Base-by-base conservation (phyloP, 805 yeast genomes). In the Ogataea saltuana region DNA sequence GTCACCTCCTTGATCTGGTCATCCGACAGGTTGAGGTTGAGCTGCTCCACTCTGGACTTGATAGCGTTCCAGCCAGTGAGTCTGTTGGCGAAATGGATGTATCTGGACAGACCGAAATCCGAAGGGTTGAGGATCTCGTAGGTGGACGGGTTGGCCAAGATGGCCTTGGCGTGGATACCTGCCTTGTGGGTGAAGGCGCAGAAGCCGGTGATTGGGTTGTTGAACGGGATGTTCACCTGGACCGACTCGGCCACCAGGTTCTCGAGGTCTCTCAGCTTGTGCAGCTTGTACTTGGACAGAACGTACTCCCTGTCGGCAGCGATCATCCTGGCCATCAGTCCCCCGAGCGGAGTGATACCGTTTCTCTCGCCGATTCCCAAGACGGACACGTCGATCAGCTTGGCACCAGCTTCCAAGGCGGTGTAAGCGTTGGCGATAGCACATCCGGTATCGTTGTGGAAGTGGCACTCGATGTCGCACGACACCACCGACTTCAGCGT, bases 131-230 rank as follows among this genome's bases (percentile, higher is more conserved):
- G 77, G 61, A 91, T 91, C 75, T 91, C 99, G 68, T 91, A 91
- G n/a, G 98, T 93, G 35, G 97, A 88, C 50, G 99, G 99, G 72
- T 91, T 93, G 46, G 99, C 99, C 54, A 91, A 79, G 56, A 91
- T 91, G 45, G 98, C 98, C 77, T 93, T 91, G 60, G 99, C 98
- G 68, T 91, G 99, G 65, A 91, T 90, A 70, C 99, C 99, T 46
- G 99, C 99, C 78, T 91, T 91, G 75, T 91, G 99, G 47, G 99
- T 91, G 74, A 91, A 91, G 34, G 99, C 99, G 76, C 98, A 93
- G 84, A 93, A 93, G 25, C 99, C 99, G 31, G 99, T 91, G 68
- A 91, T 88, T 58, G 98, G 98, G 75, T 91, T 91, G 78, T 91
- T 91, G 78, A 91, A 91, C 47, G 99, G 99, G 60, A 93, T 79